Evolutionary conservation across 2,329 filamentous ascomycete genomes (phyloP).

Genomic region (Colletotrichum neosansevieriae): DNA sequence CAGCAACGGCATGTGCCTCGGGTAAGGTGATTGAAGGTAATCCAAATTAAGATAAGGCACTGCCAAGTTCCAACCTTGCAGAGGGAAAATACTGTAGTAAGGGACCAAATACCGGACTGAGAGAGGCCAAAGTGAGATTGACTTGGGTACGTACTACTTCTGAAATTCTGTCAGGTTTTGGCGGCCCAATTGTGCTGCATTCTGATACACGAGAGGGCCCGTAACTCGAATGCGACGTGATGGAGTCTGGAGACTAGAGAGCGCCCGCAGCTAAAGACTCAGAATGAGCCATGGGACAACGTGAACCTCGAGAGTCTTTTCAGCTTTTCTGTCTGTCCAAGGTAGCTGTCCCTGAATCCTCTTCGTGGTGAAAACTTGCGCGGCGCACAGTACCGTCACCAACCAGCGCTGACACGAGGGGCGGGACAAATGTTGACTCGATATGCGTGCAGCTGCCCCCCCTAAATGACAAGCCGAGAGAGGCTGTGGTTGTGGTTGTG

Average conservation of each 20-base stretch:
- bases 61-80: conserved; percentile 8
- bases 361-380: no score
- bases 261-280: conserved; percentile 16
- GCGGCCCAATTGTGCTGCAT: background rate
- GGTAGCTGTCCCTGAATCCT: background rate
- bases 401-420: background rate
- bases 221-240: background rate
- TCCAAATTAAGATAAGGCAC: conserved; percentile 4
- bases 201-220: background rate
- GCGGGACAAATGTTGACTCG: conserved; percentile 2
- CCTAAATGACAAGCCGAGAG: no score
- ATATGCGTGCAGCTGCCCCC: background rate
- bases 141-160: no score
- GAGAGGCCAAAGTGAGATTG: no score
- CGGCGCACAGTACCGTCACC: no score
- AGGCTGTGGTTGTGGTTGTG: background rate
- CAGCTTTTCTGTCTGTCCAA: background rate
- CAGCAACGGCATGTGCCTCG: background rate
- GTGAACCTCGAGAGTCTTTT: no score
- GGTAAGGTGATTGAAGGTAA: conserved; percentile 3
- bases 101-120: no score
- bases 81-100: no score
- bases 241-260: background rate
- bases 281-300: no score
- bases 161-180: background rate